These are phyloP conservation scores for Aegilops bicornis DNA, from an alignment of 176 grass and related monocot genomes.

Conservation along the genomic window DNA sequence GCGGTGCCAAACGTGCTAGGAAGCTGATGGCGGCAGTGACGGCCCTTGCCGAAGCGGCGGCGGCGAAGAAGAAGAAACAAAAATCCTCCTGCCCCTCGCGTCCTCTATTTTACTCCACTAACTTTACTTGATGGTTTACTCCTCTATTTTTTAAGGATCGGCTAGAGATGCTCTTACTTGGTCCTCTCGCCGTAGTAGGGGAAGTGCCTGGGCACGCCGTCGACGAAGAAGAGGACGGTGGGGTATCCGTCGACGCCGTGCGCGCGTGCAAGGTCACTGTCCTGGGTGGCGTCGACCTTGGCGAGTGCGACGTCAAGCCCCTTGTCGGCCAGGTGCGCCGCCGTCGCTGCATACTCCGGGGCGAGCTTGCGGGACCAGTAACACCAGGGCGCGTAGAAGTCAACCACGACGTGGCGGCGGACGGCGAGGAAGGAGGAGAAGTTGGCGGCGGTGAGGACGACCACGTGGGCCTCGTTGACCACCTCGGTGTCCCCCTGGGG, in stretches of 20 bases:
- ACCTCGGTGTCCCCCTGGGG: too few relatives aligned
- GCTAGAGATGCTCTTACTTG: slow-evolving; percentile 10
- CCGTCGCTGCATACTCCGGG: slow-evolving; percentile 18
- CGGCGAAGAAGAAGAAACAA: too few relatives aligned
- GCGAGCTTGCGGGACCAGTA: slow-evolving; percentile 72
- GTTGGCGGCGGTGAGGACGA: slow-evolving; percentile 61
- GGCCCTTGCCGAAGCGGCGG: too few relatives aligned
- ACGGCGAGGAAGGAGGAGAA: slow-evolving; percentile 63
- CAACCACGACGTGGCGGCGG: slow-evolving; percentile 68
- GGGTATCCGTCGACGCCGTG: slow-evolving; percentile 76
- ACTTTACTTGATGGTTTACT: too few relatives aligned
- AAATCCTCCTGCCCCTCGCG: too few relatives aligned
- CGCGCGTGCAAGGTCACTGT: slow-evolving; percentile 55
- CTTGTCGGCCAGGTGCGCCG: slow-evolving; percentile 38
- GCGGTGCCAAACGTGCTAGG: too few relatives aligned
- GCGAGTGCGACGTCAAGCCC: slow-evolving; percentile 54
- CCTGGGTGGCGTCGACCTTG: slow-evolving; percentile 80
- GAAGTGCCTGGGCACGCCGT: slow-evolving; percentile 37
- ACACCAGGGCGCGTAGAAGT: slow-evolving; percentile 96
- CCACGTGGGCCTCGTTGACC: slow-evolving; percentile 64
- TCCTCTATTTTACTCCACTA: too few relatives aligned
- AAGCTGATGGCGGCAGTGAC: too few relatives aligned
- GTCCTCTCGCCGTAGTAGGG: slow-evolving; percentile 58
- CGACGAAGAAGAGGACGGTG: slow-evolving; percentile 73
- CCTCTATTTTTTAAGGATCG: too few relatives aligned